phyloP scores from a whole-genome alignment of 2,329 filamentous ascomycete species.

The Pseudofabraea citricarpa region DNA sequence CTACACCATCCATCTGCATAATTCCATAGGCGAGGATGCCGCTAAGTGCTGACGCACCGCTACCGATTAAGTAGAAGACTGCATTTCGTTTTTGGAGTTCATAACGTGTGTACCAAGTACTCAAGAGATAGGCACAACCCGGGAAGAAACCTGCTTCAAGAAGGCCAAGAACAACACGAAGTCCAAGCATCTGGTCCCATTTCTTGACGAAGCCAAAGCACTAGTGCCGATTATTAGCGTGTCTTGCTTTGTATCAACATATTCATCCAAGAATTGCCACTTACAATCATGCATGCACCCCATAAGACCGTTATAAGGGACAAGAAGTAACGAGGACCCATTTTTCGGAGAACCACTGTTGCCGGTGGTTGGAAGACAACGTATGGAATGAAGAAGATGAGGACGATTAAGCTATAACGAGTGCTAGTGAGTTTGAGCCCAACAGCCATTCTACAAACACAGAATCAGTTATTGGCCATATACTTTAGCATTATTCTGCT shows the following conservation, averaged over 20 bases:
- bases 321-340: conserved; percentile 57
- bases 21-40: conserved; percentile 68
- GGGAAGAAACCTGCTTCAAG: conserved; percentile 29
- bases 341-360: conserved; percentile 59
- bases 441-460: background rate
- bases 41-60: conserved; percentile 59
- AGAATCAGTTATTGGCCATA: conserved; percentile 3
- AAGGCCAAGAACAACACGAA: conserved; percentile 23
- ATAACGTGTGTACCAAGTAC: conserved; percentile 41
- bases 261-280: no score
- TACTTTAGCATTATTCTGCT: background rate
- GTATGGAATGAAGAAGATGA: conserved; percentile 71
- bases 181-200: conserved; percentile 22
- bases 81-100: conserved; percentile 68
- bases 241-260: background rate
- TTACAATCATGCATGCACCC: conserved; percentile 34
- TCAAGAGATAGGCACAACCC: conserved; percentile 36
- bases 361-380: conserved; percentile 66
- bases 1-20: conserved; percentile 34
- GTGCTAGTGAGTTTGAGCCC: background rate
- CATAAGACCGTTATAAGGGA: conserved; percentile 39
- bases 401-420: conserved; percentile 47
- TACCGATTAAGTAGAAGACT: conserved; percentile 65
- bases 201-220: conserved; percentile 52
- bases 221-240: background rate